Evolutionary conservation across 768 basidiomycete genomes (phyloP).

Genomic region (Mycena kentingensis): DNA sequence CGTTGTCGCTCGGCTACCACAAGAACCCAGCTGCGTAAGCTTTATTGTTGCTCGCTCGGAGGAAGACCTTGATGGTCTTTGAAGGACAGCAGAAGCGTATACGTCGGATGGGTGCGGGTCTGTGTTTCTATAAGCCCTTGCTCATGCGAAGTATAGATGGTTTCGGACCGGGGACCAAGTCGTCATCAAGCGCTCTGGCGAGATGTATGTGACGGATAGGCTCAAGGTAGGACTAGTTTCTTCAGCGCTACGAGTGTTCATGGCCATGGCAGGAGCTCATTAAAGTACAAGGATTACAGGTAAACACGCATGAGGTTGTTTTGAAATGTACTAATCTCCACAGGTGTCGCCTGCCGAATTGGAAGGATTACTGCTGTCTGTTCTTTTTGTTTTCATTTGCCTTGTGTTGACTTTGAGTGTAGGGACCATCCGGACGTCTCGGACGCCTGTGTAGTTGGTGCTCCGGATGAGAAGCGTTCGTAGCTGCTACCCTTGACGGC

Average conservation of each 20-base stretch:
- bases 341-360: conserved; percentile 77
- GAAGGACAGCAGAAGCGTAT: conserved; percentile 67
- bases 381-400: not conserved
- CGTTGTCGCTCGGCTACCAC: conserved; percentile 40
- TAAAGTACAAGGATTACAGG: conserved; percentile 48
- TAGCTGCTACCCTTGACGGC: conserved; percentile 3
- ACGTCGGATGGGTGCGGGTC: conserved; percentile 52
- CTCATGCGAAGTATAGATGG: conserved; percentile 48
- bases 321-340: conserved; percentile 43
- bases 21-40: conserved; percentile 63
- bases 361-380: conserved; percentile 40
- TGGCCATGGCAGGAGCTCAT: conserved; percentile 42
- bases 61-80: not conserved
- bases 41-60: no score
- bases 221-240: conserved; percentile 49
- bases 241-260: not conserved
- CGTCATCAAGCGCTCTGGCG: conserved; percentile 49
- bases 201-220: conserved; percentile 62
- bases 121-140: not conserved
- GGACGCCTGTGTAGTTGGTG: conserved; percentile 64
- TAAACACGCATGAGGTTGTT: not conserved
- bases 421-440: conserved; percentile 56
- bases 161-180: conserved; percentile 68
- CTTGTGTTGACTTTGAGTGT: conserved; percentile 45
- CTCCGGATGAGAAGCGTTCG: conserved; percentile 66